Evolutionary conservation across 192 early-diverging fungal genomes (phyloP).

Genomic region (Podila epicladia): DNA sequence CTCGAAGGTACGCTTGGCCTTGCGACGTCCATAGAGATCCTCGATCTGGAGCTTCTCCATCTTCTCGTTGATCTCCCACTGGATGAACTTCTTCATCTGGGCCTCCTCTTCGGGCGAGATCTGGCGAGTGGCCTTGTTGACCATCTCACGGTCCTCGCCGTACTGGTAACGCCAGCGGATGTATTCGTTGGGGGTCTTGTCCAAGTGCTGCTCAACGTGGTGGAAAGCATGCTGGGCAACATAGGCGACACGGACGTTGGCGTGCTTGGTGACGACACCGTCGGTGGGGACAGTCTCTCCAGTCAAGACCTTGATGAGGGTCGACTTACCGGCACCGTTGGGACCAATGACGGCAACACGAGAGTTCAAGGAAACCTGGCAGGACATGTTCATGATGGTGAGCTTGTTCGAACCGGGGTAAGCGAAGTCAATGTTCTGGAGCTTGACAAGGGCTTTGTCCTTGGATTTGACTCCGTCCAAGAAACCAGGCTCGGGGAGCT

Average conservation of each 20-base stretch:
- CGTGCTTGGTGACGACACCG: constrained; percentile 84
- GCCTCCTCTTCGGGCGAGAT: constrained; percentile 72
- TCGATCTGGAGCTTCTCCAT: constrained; percentile 61
- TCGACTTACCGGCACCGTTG: constrained; percentile 58
- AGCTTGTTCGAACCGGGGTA: constrained; percentile 74
- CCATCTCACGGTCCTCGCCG: constrained; percentile 81
- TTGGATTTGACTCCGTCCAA: constrained; percentile 79
- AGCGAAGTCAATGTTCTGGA: constrained; percentile 73
- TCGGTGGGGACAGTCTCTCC: constrained; percentile 78
- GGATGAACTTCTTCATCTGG: constrained; percentile 55
- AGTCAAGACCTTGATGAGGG: constrained; percentile 72
- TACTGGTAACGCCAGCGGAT: constrained; percentile 85
- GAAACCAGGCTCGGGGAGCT: constrained; percentile 79
- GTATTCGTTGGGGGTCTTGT: constrained; percentile 62
- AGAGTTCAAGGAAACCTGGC: constrained; percentile 75
- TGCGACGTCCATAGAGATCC: constrained; percentile 71
- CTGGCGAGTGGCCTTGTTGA: constrained; percentile 77
- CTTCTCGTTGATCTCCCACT: constrained; percentile 58
- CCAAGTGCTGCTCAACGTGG: constrained; percentile 85
- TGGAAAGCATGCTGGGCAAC: constrained; percentile 91
- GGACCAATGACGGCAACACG: constrained; percentile 84
- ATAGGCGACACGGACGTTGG: constrained; percentile 85
- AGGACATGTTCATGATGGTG: constrained; percentile 69
- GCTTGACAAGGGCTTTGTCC: constrained; percentile 82
- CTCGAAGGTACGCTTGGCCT: constrained; percentile 72